Percentiles rank a stretch among this genome's conserved stretches.
phyloP scores from a whole-genome alignment of 768 basidiomycete species.

The Tricholoma bakamatsutake region DNA sequence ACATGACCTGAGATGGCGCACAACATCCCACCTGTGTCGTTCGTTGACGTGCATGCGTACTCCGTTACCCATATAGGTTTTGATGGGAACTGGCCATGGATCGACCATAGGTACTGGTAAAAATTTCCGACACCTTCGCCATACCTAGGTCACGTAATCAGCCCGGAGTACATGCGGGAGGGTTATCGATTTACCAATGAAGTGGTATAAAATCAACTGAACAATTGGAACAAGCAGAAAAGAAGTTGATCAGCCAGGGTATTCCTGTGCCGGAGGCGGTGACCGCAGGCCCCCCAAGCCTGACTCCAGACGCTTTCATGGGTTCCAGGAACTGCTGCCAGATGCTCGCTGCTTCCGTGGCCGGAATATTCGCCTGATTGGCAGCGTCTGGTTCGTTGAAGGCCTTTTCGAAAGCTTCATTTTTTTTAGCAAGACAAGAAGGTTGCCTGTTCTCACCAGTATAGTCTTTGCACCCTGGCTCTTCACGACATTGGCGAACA shows the following conservation, averaged over 20 bases:
- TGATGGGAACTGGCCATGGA: slow-evolving; percentile 44
- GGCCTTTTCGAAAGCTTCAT: slow-evolving; percentile 32
- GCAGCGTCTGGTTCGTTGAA: slow-evolving; percentile 52
- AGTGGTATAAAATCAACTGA: slow-evolving; percentile 45
- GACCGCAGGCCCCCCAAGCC: slow-evolving; percentile 54
- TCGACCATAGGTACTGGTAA: slow-evolving; percentile 47
- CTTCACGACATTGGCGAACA: slow-evolving; percentile 31
- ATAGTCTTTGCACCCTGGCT: slow-evolving; percentile 43
- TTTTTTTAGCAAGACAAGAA: slow-evolving; percentile 24
- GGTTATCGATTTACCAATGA: slow-evolving; percentile 31
- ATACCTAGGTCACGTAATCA: slow-evolving; percentile 38
- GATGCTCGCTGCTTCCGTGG: slow-evolving; percentile 40
- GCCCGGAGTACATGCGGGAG: slow-evolving; percentile 20
- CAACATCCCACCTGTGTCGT: slow-evolving; percentile 28
- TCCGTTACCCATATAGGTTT: slow-evolving; percentile 62
- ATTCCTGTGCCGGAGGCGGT: slow-evolving; percentile 45
- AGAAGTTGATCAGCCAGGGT: slow-evolving; percentile 50
- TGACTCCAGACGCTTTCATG: slow-evolving; percentile 40
- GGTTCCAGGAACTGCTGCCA: slow-evolving; percentile 59
- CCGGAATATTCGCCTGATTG: slow-evolving; percentile 39
- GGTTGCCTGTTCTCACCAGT: slow-evolving; percentile 29
- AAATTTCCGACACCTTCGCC: slow-evolving; percentile 50
- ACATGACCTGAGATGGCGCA: not conserved
- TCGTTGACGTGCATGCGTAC: slow-evolving; percentile 49
- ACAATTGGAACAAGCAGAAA: slow-evolving; percentile 44